Conservation (phyloP, 2,329 filamentous ascomycete species). For the Anthostomella pinea region DNA sequence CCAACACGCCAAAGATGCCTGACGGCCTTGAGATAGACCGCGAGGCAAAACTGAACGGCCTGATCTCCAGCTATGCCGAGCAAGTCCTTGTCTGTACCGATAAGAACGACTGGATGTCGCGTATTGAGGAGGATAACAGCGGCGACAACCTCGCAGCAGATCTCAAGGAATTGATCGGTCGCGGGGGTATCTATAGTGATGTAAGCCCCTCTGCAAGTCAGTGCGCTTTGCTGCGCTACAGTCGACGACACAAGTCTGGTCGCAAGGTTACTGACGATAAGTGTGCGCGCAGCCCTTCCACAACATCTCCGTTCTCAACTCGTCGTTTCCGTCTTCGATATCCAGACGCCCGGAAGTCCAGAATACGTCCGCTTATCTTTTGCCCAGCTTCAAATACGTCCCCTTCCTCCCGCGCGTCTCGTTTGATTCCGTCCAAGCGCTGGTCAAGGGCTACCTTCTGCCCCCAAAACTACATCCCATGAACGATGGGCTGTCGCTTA, state of each 20-base stretch:
- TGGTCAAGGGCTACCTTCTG: slow-evolving; percentile 65
- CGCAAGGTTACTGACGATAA: slow-evolving; percentile 32
- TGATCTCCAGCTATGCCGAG: slow-evolving; percentile 74
- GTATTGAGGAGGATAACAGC: slow-evolving; percentile 77
- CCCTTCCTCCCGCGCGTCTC: slow-evolving; percentile 64
- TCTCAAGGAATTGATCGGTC: slow-evolving; percentile 66
- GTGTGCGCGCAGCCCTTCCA: slow-evolving; percentile 67
- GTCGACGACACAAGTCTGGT: not conserved
- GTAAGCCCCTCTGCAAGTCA: no score
- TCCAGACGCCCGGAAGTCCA: slow-evolving; percentile 45
- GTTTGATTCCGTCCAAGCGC: slow-evolving; percentile 51
- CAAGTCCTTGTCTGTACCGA: slow-evolving; percentile 85
- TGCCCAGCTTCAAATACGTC: slow-evolving; percentile 82
- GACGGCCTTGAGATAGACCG: slow-evolving; percentile 72
- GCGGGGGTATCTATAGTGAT: slow-evolving; percentile 64
- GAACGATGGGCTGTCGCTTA: slow-evolving; percentile 57
- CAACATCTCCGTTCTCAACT: slow-evolving; percentile 72
- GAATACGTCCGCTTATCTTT: slow-evolving; percentile 67
- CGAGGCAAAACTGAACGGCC: slow-evolving; percentile 66
- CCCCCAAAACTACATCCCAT: slow-evolving; percentile 59
- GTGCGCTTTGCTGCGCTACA: slow-evolving; percentile 1
- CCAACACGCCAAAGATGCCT: slow-evolving; percentile 62
- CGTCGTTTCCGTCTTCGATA: slow-evolving; percentile 66
- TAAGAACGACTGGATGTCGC: slow-evolving; percentile 74
- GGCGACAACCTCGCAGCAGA: slow-evolving; percentile 66